phyloP scores from a whole-genome alignment of 768 basidiomycete genomes.

The Cystoderma amianthinum region DNA sequence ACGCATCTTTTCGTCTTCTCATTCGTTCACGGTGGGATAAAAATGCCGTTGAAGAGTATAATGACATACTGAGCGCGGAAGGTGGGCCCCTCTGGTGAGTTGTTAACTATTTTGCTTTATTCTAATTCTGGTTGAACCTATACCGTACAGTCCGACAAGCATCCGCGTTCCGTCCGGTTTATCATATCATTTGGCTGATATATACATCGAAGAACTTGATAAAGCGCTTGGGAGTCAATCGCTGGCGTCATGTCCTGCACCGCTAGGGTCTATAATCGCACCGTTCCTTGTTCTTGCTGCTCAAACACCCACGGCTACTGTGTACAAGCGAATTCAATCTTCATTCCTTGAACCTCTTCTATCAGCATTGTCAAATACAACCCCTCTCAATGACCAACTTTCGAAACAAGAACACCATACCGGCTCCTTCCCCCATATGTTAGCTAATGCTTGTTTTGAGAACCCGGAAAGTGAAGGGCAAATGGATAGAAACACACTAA shows the following conservation, averaged over 20 bases:
- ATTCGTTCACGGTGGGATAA: slow-evolving; percentile 64
- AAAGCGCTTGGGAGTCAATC: slow-evolving; percentile 36
- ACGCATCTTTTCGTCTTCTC: slow-evolving; percentile 79
- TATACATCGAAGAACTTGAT: slow-evolving; percentile 87
- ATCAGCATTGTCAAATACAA: slow-evolving; percentile 32
- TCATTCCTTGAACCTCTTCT: slow-evolving; percentile 68
- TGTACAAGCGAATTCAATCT: slow-evolving; percentile 69
- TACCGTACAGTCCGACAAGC: slow-evolving; percentile 66
- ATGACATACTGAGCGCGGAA: slow-evolving; percentile 52
- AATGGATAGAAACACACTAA: slow-evolving; percentile 28
- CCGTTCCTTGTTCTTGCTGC: slow-evolving; percentile 77
- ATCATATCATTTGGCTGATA: slow-evolving; percentile 81
- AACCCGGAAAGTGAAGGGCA: slow-evolving; percentile 30
- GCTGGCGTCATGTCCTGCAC: slow-evolving; percentile 28
- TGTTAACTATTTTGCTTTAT: neutral
- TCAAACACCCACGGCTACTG: slow-evolving; percentile 51
- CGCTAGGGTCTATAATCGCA: slow-evolving; percentile 23
- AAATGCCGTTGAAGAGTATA: slow-evolving; percentile 50
- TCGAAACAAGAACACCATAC: slow-evolving; percentile 34
- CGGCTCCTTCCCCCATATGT: slow-evolving; percentile 32
- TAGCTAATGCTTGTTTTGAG: slow-evolving; percentile 47
- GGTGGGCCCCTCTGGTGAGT: slow-evolving; percentile 84
- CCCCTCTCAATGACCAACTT: slow-evolving; percentile 25
- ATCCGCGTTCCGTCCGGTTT: slow-evolving; percentile 71
- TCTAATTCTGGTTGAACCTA: slow-evolving; percentile 6